These are phyloP conservation scores for Cladorrhinum samala DNA, from an alignment of 495 filamentous ascomycete species.

Conservation along the genomic window DNA sequence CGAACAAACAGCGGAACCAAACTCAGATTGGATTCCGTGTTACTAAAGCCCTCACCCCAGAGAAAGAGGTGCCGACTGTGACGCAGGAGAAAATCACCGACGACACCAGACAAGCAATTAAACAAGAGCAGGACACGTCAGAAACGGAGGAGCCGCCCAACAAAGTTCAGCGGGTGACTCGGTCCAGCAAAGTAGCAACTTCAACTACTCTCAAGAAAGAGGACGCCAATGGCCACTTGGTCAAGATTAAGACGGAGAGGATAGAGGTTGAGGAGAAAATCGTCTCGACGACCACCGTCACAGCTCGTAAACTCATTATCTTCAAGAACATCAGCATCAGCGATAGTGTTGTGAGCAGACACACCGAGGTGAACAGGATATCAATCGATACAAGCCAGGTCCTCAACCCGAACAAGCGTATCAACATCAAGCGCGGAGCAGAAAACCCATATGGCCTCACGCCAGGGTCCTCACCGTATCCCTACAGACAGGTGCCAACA, in stretches of 20 bases:
- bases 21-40: background rate
- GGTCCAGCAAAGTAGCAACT: background rate
- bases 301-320: constrained; percentile 1
- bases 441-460: constrained; percentile 43
- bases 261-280: background rate
- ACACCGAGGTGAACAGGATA: constrained; percentile 5
- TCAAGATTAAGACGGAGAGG: background rate
- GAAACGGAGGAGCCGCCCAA: background rate
- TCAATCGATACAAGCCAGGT: constrained; percentile 8
- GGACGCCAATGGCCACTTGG: background rate
- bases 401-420: constrained; percentile 21
- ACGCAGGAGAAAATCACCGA: background rate
- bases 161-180: background rate
- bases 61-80: background rate
- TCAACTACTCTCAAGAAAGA: background rate
- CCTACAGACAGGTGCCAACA: constrained; percentile 61
- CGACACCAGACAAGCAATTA: background rate
- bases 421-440: constrained; percentile 28
- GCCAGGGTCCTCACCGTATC: constrained; percentile 58
- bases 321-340: constrained; percentile 13
- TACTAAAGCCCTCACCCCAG: background rate
- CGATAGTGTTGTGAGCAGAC: background rate
- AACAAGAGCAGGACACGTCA: background rate
- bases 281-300: constrained; percentile 5
- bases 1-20: background rate